Percentiles rank a stretch among this genome's conserved stretches.
Evolutionary conservation across 306 rosid species (phyloP).

Genomic region (Prunus mongolica): DNA sequence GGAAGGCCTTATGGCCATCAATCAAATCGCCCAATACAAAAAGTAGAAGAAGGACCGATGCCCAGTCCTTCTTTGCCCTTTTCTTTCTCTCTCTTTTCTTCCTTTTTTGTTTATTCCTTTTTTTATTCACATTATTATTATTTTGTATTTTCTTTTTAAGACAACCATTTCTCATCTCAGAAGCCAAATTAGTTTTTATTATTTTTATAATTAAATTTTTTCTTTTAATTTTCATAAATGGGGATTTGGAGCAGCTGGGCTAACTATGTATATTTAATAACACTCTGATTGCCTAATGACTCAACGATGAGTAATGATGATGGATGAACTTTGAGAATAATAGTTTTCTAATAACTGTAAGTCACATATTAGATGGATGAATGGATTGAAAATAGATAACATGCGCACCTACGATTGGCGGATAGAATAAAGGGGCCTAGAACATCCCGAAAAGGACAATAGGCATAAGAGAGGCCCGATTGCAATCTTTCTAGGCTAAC

Average conservation of each 20-base stretch:
- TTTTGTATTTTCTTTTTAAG: background rate
- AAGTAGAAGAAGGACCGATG: background rate
- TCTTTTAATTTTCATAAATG: background rate
- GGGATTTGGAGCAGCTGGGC: background rate
- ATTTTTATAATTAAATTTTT: background rate
- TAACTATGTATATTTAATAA: background rate
- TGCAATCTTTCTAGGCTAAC: no score
- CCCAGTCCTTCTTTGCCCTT: background rate
- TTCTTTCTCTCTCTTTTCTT: background rate
- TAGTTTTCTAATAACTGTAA: background rate
- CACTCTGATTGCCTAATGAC: background rate
- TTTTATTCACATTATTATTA: background rate
- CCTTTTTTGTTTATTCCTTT: background rate
- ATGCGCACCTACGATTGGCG: no score
- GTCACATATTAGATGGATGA: background rate
- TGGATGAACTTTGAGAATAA: background rate
- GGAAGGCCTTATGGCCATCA: constrained; percentile 81
- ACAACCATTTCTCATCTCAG: background rate
- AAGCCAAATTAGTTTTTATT: background rate
- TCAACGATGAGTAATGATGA: background rate
- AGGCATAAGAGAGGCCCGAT: no score
- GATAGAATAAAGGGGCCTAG: no score
- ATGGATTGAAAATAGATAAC: no score
- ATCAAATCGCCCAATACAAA: constrained; percentile 25
- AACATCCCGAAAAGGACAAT: no score